Percentiles rank a stretch among this genome's conserved stretches.
These are phyloP conservation scores for Extremus antarcticus DNA, from an alignment of 495 filamentous ascomycete species.

Conservation along the genomic window DNA sequence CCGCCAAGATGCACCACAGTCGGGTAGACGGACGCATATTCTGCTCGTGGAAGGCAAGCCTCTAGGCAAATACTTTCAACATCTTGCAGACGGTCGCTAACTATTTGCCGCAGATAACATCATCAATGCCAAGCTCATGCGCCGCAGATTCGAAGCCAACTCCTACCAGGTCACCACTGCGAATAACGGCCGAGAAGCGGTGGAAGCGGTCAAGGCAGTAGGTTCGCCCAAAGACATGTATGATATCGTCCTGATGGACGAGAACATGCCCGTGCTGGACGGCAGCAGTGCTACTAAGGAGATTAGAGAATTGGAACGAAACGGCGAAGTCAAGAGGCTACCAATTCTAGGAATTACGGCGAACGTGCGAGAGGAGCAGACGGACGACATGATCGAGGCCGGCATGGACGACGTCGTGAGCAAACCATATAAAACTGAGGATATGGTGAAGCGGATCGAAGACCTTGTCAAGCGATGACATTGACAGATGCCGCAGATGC, in stretches of 20 bases:
- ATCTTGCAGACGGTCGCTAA: neutral
- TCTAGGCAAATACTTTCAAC: too few relatives aligned
- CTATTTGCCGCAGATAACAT: constrained; percentile 29
- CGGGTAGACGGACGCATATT: neutral
- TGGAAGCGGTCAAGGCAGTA: constrained; percentile 16
- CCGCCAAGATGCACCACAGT: neutral
- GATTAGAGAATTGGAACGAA: constrained; percentile 21
- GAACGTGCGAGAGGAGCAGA: constrained; percentile 26
- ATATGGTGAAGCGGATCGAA: constrained; percentile 12
- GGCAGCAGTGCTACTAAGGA: constrained; percentile 19
- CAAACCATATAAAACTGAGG: constrained; percentile 20
- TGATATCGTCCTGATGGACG: constrained; percentile 28
- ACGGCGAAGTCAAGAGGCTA: constrained; percentile 13
- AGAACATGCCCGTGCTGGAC: constrained; percentile 31
- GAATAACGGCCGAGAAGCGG: constrained; percentile 27
- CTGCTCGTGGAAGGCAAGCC: constrained; percentile 9
- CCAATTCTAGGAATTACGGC: constrained; percentile 26
- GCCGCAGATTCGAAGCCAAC: constrained; percentile 20
- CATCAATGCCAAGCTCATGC: constrained; percentile 28
- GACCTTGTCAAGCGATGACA: neutral
- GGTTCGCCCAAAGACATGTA: constrained; percentile 1
- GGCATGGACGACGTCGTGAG: constrained; percentile 26
- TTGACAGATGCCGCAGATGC: too few relatives aligned
- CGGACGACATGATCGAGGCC: constrained; percentile 19
- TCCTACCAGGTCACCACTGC: constrained; percentile 25